Evolutionary conservation across 306 rosid species (phyloP).

Genomic region (Cicer judaicum): DNA sequence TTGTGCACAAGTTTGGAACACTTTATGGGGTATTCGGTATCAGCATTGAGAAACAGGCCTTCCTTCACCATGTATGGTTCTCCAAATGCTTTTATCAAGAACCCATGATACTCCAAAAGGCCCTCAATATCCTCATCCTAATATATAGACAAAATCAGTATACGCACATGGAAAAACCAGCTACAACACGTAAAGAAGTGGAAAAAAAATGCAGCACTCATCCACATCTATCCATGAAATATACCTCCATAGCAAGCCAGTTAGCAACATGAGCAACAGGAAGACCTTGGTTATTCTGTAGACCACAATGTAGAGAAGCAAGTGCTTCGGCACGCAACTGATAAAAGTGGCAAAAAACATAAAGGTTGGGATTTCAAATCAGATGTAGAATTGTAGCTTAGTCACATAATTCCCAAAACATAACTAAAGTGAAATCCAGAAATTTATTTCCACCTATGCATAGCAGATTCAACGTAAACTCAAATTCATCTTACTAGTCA

Average conservation of each 20-base stretch:
- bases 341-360: conserved; percentile 45
- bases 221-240: conserved; percentile 42
- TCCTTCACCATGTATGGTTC: conserved; percentile 91
- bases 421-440: conserved; percentile 36
- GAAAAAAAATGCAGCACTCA: conserved; percentile 33
- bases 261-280: conserved; percentile 74
- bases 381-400: conserved; percentile 27
- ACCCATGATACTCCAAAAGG: conserved; percentile 85
- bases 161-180: conserved; percentile 37
- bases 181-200: not conserved
- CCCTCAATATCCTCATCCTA: conserved; percentile 85
- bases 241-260: conserved; percentile 98
- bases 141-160: conserved; percentile 43
- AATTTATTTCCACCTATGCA: conserved; percentile 21
- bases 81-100: conserved; percentile 66
- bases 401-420: conserved; percentile 29
- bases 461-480: conserved; percentile 32
- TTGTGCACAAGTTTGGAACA: conserved; percentile 78
- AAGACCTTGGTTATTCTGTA: conserved; percentile 87
- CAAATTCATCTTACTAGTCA: conserved; percentile 3
- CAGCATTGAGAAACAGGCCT: conserved; percentile 76
- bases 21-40: conserved; percentile 82
- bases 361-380: conserved; percentile 32
- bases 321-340: conserved; percentile 95
- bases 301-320: conserved; percentile 90